A percentile compares a stretch with the other conserved stretches of the same genome.
phyloP scores from a whole-genome alignment of 2,329 filamentous ascomycete genomes.

The Lasiodiplodia sp. region DNA sequence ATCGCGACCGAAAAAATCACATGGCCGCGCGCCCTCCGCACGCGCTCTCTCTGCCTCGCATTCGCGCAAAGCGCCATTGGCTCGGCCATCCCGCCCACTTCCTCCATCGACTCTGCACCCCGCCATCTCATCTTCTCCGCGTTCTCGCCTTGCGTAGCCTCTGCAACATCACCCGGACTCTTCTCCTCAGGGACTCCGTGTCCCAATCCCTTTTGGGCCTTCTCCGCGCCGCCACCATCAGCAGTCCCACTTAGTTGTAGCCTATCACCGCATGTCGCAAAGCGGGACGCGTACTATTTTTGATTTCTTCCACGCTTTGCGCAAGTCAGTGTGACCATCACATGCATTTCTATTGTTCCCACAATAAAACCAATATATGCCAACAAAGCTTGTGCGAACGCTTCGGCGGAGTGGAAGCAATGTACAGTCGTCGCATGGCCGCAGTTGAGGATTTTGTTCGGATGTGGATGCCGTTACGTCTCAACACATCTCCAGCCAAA shows the following conservation, averaged over 20 bases:
- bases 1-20: constrained; percentile 11
- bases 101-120: neutral
- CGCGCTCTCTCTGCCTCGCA: constrained; percentile 1
- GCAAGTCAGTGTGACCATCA: neutral
- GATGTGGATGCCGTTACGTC: neutral
- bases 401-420: neutral
- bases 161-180: constrained; percentile 1
- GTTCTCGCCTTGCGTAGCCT: constrained; percentile 6
- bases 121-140: constrained; percentile 9
- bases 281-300: constrained; percentile 2
- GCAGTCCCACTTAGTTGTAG: neutral
- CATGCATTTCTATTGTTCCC: neutral
- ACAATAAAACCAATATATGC: neutral
- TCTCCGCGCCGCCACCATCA: constrained; percentile 15
- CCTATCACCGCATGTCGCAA: neutral
- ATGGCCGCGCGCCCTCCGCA: constrained; percentile 13
- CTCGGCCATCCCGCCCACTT: neutral
- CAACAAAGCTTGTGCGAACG: neutral
- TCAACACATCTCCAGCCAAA: neutral
- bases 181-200: neutral
- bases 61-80: constrained; percentile 1
- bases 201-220: neutral
- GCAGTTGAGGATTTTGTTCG: neutral
- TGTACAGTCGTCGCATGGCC: no score
- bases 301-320: neutral